A percentile compares a stretch with the other conserved stretches of the same genome.
Evolutionary conservation across 129 eudicot genomes (phyloP).

Genomic region (Escallonia rubra): DNA sequence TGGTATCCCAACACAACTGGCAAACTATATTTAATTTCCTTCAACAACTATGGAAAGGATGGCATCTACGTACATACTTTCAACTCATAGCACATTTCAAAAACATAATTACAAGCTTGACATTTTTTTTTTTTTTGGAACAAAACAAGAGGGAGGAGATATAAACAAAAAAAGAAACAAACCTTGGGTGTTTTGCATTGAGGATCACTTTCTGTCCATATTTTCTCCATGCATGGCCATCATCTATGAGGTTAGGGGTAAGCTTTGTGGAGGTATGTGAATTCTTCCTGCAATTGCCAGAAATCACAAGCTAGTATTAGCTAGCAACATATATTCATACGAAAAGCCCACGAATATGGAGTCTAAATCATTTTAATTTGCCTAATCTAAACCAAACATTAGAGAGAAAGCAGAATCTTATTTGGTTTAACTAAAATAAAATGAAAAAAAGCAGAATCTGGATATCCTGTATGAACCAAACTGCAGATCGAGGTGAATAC

Average conservation of each 20-base stretch:
- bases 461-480: too few relatives aligned
- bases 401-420: too few relatives aligned
- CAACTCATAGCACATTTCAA: too few relatives aligned
- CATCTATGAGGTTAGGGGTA: constrained; percentile 34
- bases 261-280: constrained; percentile 21
- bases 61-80: too few relatives aligned
- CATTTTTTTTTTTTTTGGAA: background rate
- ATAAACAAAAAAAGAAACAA: background rate
- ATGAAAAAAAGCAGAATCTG: too few relatives aligned
- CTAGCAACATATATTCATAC: background rate
- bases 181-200: constrained; percentile 52
- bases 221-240: constrained; percentile 82
- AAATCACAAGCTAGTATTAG: background rate
- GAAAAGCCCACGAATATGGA: background rate
- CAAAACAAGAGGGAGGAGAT: background rate
- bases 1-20: too few relatives aligned
- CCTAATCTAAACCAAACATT: background rate
- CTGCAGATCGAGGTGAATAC: background rate
- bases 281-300: constrained; percentile 29
- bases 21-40: too few relatives aligned
- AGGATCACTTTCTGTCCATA: constrained; percentile 71
- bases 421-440: too few relatives aligned
- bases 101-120: too few relatives aligned
- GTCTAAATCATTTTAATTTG: background rate
- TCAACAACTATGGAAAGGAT: too few relatives aligned